Percentiles rank a stretch among this genome's conserved stretches.
phyloP scores from a whole-genome alignment of 345 rosid species.

The Pugionium dolabratum region DNA sequence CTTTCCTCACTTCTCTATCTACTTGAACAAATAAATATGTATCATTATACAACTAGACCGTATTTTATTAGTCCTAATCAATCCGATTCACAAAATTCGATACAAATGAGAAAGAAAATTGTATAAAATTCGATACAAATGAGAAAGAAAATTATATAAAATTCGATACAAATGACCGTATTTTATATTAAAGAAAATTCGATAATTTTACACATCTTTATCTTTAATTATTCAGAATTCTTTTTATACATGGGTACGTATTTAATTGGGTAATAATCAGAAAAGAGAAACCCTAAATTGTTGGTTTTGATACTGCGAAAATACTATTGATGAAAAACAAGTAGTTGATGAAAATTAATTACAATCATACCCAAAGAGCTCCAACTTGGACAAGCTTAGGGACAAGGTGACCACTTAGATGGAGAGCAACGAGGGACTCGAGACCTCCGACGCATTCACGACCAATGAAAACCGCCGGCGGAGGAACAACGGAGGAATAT shows the following conservation, averaged over 20 bases:
- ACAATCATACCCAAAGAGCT: slow-evolving; percentile 63
- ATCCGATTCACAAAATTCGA: slow-evolving; percentile 11
- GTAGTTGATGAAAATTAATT: too few relatives aligned
- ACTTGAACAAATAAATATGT: too few relatives aligned
- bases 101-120: background rate
- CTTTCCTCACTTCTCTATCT: too few relatives aligned
- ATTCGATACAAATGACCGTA: background rate
- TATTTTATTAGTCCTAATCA: slow-evolving; percentile 19
- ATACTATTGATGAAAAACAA: background rate
- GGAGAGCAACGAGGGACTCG: slow-evolving; percentile 87
- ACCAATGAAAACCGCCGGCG: slow-evolving; percentile 77
- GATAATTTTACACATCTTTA: slow-evolving; percentile 13
- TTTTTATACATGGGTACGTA: slow-evolving; percentile 27
- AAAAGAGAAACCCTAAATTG: slow-evolving; percentile 33
- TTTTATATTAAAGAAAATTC: too few relatives aligned
- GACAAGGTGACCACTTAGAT: slow-evolving; percentile 81
- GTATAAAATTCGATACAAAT: background rate
- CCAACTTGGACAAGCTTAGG: slow-evolving; percentile 91
- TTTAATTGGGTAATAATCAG: slow-evolving; percentile 23
- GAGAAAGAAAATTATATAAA: slow-evolving; percentile 28
- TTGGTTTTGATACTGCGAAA: slow-evolving; percentile 28
- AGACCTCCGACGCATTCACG: slow-evolving; percentile 83
- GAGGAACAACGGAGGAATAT: slow-evolving; percentile 36
- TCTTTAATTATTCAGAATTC: slow-evolving; percentile 16
- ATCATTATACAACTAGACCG: slow-evolving; percentile 1